These are phyloP conservation scores for Boletus coccyginus DNA, from an alignment of 768 basidiomycete species.

Conservation along the genomic window DNA sequence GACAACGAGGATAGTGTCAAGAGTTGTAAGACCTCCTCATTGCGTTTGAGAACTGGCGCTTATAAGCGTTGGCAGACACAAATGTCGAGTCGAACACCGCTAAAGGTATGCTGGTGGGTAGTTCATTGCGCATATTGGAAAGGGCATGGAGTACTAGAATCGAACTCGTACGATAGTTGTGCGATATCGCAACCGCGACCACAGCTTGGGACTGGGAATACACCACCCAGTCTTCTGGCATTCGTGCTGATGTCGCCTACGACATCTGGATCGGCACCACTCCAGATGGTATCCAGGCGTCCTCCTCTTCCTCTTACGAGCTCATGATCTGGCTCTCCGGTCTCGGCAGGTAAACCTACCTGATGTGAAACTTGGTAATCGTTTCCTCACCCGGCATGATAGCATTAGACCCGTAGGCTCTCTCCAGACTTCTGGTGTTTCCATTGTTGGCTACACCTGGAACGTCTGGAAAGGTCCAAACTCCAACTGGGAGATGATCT, in stretches of 20 bases:
- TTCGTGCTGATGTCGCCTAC: slow-evolving; percentile 57
- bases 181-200: slow-evolving; percentile 42
- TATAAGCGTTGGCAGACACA: slow-evolving; percentile 36
- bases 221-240: slow-evolving; percentile 38
- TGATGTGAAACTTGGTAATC: neutral
- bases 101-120: slow-evolving; percentile 45
- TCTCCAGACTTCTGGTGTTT: slow-evolving; percentile 39
- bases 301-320: slow-evolving; percentile 48
- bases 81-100: slow-evolving; percentile 46
- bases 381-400: neutral
- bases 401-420: slow-evolving; percentile 59
- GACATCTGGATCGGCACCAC: slow-evolving; percentile 53
- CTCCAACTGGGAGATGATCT: slow-evolving; percentile 53
- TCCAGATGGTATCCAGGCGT: slow-evolving; percentile 43
- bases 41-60: neutral
- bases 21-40: slow-evolving; percentile 40
- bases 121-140: neutral
- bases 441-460: slow-evolving; percentile 51
- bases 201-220: slow-evolving; percentile 54
- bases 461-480: slow-evolving; percentile 55
- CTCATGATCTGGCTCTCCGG: slow-evolving; percentile 65
- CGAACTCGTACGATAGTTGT: slow-evolving; percentile 31
- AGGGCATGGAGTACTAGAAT: neutral
- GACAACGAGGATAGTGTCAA: slow-evolving; percentile 51
- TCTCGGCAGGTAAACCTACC: slow-evolving; percentile 43